Evolutionary conservation across 805 yeast genomes (phyloP), one percentile per base, ranked within the genome.

Genomic region (Nakazawaea molendinolei): DNA sequence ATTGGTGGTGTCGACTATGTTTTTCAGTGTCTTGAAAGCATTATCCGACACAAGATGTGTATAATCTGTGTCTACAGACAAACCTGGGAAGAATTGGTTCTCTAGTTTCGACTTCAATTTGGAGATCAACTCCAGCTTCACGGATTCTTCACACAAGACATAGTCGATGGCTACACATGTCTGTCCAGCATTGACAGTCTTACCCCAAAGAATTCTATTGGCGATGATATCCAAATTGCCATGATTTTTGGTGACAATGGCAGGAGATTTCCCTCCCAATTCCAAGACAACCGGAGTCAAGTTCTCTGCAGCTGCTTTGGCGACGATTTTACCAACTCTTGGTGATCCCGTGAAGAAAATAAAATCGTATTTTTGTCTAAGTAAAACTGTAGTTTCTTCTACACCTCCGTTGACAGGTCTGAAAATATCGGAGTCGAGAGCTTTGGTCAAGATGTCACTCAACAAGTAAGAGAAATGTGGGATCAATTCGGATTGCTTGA

Each of bases 181-280:
- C 61, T 89, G 97, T 13, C 97, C 97, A 13, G 83, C 74, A 53
- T 86, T 90, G 22, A 74, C 60, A 51, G 79, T 80, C 47, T 80
- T 75, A 13, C 89, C 90, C 84, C 92, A 85, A 1, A 71, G 68
- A 12, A 86, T 60, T 57, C 97, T 72, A 44, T 69, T 69, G 18
- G 86, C 64, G 28, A 67, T 44, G 1, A 61, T 55, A 8, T 58
- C 50, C 24, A 76, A 47, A 39, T 74, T 65, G 10, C 61, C 61
- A 33, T 68, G 59, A 44, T 63, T 65, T 31, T 62, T 68, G 34
- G 86, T 69, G 8, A 89, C 62, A 47, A 87, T 70, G 2, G 74
- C 83, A 0, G 97, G 97, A 6, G 90, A 80, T 56, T 90, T 90
- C 5, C 97, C 97, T 36, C 97, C 97, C 30, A 89, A 65, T 59